Percentiles rank a stretch among this genome's conserved stretches.
Evolutionary conservation across 139 green algal species (phyloP).

Genomic region (Micromonas pusilla): DNA sequence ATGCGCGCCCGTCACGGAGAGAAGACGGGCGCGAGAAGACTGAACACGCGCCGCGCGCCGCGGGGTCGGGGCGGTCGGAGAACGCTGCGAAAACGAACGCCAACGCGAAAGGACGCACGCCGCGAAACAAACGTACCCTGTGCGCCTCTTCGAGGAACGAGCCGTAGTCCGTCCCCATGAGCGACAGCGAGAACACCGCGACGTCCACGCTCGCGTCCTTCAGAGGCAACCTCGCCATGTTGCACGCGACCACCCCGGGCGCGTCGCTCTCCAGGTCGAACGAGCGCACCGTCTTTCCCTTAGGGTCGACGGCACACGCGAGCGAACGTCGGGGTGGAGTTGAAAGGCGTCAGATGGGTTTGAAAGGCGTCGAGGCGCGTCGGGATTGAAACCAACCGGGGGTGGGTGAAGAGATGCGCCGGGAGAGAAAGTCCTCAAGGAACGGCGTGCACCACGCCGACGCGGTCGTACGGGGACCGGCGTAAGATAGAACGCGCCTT

Average conservation of each 20-base stretch:
- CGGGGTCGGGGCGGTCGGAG: too few relatives aligned
- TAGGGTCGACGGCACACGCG: slow-evolving; percentile 23
- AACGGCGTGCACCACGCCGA: too few relatives aligned
- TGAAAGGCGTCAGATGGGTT: too few relatives aligned
- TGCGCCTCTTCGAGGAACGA: slow-evolving; percentile 72
- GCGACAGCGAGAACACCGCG: slow-evolving; percentile 85
- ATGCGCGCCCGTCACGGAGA: neutral
- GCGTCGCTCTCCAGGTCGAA: slow-evolving; percentile 76
- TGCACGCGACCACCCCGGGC: slow-evolving; percentile 78
- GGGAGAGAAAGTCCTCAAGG: too few relatives aligned
- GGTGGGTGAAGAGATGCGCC: too few relatives aligned
- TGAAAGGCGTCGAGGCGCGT: too few relatives aligned
- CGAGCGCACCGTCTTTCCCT: slow-evolving; percentile 64
- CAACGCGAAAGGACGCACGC: too few relatives aligned
- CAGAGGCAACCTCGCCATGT: slow-evolving; percentile 70
- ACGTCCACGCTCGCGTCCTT: slow-evolving; percentile 57
- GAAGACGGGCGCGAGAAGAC: neutral
- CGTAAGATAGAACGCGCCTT: too few relatives aligned
- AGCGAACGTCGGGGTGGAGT: too few relatives aligned
- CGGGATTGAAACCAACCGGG: too few relatives aligned
- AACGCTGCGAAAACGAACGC: neutral
- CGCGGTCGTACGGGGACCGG: too few relatives aligned
- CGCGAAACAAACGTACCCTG: slow-evolving; percentile 42
- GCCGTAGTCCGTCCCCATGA: slow-evolving; percentile 94
- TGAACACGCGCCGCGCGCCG: neutral